Conservation (phyloP, 1,284 basidiomycete species). For the Ganoderma leucocontextum region DNA sequence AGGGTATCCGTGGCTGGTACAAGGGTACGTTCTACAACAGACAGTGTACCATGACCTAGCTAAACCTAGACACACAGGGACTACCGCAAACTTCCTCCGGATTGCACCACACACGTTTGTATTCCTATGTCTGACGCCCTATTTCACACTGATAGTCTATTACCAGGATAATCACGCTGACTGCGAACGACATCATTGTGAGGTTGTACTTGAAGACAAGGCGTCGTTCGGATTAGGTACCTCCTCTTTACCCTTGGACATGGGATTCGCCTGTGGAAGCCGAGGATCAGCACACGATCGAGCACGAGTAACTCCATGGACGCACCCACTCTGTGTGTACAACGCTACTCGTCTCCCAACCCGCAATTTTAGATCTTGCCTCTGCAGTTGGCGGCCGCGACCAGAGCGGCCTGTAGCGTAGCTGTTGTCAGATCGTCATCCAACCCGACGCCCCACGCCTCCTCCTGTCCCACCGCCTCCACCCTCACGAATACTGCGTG, state of each 20-base stretch:
- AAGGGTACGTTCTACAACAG: neutral
- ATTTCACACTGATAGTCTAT: neutral
- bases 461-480: constrained; percentile 59
- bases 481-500: constrained; percentile 85
- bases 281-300: neutral
- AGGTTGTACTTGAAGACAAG: neutral
- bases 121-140: neutral
- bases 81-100: neutral
- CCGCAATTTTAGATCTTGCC: neutral
- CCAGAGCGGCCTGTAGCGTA: constrained; percentile 82
- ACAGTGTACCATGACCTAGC: neutral
- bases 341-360: neutral
- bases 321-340: neutral
- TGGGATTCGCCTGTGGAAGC: neutral
- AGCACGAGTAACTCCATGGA: neutral
- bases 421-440: constrained; percentile 89
- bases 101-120: neutral
- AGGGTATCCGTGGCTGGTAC: neutral
- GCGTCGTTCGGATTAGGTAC: neutral
- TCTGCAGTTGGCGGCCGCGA: constrained; percentile 53
- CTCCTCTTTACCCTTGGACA: neutral
- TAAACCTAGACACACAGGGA: neutral
- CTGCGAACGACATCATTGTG: neutral
- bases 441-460: constrained; percentile 75
- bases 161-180: neutral